Percentiles rank a stretch among this genome's conserved stretches.
Conservation (phyloP, 306 rosid species). For the Inga leiocalycina region DNA sequence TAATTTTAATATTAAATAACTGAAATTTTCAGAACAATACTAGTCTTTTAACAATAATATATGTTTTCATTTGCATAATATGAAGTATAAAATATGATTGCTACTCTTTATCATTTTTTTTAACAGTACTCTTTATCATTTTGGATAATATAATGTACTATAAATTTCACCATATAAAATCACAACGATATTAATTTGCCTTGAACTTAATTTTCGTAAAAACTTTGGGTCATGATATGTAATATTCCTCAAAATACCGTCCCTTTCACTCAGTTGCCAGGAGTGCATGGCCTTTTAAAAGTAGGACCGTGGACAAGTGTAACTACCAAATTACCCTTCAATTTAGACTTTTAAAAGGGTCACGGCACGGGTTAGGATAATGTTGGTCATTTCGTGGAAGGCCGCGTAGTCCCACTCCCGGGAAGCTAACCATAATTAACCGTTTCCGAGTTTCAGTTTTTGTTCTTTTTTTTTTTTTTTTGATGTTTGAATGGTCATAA, state of each 20-base stretch:
- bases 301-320: not conserved
- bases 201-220: too few relatives aligned
- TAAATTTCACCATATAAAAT: too few relatives aligned
- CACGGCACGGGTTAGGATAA: slow-evolving; percentile 19
- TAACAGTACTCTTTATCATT: too few relatives aligned
- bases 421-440: slow-evolving; percentile 39
- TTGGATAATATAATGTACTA: too few relatives aligned
- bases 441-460: not conserved
- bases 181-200: too few relatives aligned
- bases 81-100: too few relatives aligned
- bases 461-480: not conserved
- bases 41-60: too few relatives aligned
- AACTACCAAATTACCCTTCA: slow-evolving; percentile 34
- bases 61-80: too few relatives aligned
- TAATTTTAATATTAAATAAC: too few relatives aligned
- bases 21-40: too few relatives aligned
- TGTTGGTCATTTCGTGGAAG: slow-evolving; percentile 29
- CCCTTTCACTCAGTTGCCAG: slow-evolving; percentile 13
- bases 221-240: not conserved
- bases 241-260: not conserved
- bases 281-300: slow-evolving; percentile 4
- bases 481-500: slow-evolving; percentile 62
- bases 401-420: slow-evolving; percentile 1
- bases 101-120: too few relatives aligned
- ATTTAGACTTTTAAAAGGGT: not conserved